Evolutionary conservation across 805 yeast genomes (phyloP), one percentile per base, ranked within the genome.

Genomic region (Candida coleopterorum): DNA sequence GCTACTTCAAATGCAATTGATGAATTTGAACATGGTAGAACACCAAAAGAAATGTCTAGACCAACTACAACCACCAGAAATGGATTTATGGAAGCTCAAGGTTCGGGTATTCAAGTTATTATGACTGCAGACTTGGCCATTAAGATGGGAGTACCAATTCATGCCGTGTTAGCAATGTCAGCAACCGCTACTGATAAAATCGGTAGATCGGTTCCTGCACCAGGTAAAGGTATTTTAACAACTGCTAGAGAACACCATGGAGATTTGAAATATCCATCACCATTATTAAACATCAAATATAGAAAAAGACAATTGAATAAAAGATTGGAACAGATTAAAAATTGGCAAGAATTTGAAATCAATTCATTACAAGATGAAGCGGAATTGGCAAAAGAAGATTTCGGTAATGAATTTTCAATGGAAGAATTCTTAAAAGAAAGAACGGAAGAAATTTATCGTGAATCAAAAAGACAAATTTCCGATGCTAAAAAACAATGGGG

Each of bases 21-120:
- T 42, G 99, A 93, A 70, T 72, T 83, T 49, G 95, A 77, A 34
- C 93, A 86, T 49, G 99, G 99, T 47, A 86, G 99, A 73, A 86
- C 97, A 35, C 97, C 99, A 50, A 74, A 82, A 41, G 98, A 93
- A 67, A 93, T 93, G 97, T 90, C 97, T 18, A 85, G 99, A 70
- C 99, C 99, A 40, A 77, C 97, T 38, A 89, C 99, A 36, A 83
- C 97, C 28, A 73, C 95, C 32, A 85, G 99, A 76, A 75, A 82
- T 52, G 99, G 99, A 52, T 93, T 93, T 74, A 93, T 93, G 97
- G 99, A 93, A 75, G 82, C 98, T 27, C 99, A 93, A 70, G 99
- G 99, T 75, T 79, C 97, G 37, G 99, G 99, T 79, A 84, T 86
- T 51, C 97, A 93, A 74, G 81, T 93, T 47, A 77, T 93, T 47